Conservation (phyloP, 2,329 filamentous ascomycete genomes). For the Aspergillus sp. region DNA sequence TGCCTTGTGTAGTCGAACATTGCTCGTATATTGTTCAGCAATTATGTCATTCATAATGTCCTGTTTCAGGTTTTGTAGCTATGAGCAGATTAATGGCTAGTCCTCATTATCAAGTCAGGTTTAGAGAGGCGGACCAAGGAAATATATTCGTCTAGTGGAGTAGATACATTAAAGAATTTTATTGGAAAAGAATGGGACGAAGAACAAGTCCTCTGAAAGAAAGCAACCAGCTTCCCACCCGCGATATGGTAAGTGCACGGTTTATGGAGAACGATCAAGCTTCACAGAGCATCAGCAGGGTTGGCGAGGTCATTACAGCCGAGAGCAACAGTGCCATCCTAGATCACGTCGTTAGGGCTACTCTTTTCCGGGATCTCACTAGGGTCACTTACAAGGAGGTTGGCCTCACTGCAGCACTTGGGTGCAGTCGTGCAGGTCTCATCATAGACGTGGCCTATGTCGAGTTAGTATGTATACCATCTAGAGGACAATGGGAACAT, state of each 20-base stretch:
- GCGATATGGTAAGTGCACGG: background rate
- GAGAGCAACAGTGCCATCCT: slow-evolving; percentile 2
- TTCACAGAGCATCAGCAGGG: background rate
- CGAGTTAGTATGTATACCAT: background rate
- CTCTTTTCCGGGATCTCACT: background rate
- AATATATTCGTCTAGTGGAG: background rate
- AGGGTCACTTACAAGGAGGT: slow-evolving; percentile 23
- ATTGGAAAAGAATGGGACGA: background rate
- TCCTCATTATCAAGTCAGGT: too few relatives aligned
- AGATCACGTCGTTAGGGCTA: background rate
- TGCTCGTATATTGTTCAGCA: too few relatives aligned
- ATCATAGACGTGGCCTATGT: slow-evolving; percentile 23
- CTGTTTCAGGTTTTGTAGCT: too few relatives aligned
- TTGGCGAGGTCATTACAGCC: slow-evolving; percentile 1
- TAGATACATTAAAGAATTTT: background rate
- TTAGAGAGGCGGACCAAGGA: background rate
- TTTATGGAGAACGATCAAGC: background rate
- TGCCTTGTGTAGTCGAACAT: too few relatives aligned
- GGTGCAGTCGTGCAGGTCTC: slow-evolving; percentile 18
- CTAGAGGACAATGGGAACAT: background rate
- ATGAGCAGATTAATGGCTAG: too few relatives aligned
- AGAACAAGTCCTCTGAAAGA: background rate
- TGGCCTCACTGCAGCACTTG: slow-evolving; percentile 31
- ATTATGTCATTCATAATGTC: too few relatives aligned
- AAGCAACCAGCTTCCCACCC: background rate